Conservation (phyloP, 208 protist genomes). For the Naegleria lovaniensis region DNA sequence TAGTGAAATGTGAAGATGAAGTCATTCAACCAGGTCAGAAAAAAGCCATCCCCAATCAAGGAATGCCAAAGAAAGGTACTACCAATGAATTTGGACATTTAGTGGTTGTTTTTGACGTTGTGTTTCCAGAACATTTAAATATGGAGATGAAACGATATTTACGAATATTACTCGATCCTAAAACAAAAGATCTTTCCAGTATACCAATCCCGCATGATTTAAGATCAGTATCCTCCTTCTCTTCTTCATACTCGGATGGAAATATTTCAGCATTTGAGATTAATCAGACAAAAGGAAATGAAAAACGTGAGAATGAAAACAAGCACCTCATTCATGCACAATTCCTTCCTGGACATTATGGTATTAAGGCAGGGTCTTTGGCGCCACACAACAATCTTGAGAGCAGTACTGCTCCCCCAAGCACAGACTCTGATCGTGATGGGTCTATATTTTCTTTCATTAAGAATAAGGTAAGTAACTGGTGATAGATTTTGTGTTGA, state of each 20-base stretch:
- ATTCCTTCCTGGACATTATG: neutral
- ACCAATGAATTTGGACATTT: neutral
- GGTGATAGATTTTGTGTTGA: no score
- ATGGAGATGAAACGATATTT: constrained; percentile 12
- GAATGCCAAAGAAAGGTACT: constrained; percentile 68
- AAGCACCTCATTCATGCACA: neutral
- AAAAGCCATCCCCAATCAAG: constrained; percentile 74
- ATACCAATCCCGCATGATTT: neutral
- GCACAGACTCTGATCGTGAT: neutral
- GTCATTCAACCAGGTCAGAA: constrained; percentile 73
- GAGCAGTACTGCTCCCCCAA: neutral
- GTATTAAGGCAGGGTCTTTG: neutral
- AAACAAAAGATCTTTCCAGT: neutral
- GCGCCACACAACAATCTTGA: neutral
- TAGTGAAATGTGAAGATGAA: constrained; percentile 53
- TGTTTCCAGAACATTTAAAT: constrained; percentile 19
- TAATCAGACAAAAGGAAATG: neutral
- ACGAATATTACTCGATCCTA: neutral
- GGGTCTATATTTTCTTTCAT: neutral
- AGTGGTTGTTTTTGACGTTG: neutral
- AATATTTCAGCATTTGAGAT: neutral
- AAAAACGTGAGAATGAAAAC: neutral
- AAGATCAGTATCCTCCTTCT: neutral
- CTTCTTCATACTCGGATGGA: neutral
- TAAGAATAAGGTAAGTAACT: neutral